phyloP scores from a whole-genome alignment of 2,329 filamentous ascomycete genomes.

The Chaetomiaceae sp. region DNA sequence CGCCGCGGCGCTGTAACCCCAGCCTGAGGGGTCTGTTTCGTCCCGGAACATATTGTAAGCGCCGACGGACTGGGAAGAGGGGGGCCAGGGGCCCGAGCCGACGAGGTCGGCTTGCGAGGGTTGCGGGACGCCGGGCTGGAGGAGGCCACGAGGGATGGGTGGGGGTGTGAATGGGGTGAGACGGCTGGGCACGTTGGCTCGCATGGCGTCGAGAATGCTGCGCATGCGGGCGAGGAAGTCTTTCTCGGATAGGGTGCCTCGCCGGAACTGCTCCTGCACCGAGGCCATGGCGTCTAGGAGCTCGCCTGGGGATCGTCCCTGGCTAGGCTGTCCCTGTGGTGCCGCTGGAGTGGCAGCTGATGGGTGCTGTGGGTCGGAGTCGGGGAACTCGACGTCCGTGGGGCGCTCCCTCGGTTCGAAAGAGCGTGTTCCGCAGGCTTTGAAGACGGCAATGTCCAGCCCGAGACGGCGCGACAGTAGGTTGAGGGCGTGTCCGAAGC shows the following conservation, averaged over 20 bases:
- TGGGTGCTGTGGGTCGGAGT: background rate
- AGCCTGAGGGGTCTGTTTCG: background rate
- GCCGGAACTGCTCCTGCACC: background rate
- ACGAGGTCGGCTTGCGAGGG: background rate
- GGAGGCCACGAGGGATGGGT: background rate
- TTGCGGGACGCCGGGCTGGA: background rate
- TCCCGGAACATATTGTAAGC: background rate
- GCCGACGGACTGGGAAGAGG: background rate
- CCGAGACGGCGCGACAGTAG: slow-evolving; percentile 3
- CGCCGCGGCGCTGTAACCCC: background rate
- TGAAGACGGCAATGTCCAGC: background rate
- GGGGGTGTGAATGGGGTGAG: background rate
- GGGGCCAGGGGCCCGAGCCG: background rate
- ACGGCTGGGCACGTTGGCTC: background rate
- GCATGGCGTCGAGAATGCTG: background rate
- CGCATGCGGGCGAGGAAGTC: background rate
- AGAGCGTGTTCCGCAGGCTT: background rate
- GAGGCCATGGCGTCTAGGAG: background rate
- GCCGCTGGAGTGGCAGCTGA: background rate
- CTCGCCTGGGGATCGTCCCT: background rate
- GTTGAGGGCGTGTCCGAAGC: background rate
- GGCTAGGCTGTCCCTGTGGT: background rate
- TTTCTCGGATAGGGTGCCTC: background rate
- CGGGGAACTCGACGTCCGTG: background rate
- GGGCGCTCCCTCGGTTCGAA: background rate